These are phyloP conservation scores for Boletus reticulatus DNA, from an alignment of 768 basidiomycete genomes.

Conservation along the genomic window DNA sequence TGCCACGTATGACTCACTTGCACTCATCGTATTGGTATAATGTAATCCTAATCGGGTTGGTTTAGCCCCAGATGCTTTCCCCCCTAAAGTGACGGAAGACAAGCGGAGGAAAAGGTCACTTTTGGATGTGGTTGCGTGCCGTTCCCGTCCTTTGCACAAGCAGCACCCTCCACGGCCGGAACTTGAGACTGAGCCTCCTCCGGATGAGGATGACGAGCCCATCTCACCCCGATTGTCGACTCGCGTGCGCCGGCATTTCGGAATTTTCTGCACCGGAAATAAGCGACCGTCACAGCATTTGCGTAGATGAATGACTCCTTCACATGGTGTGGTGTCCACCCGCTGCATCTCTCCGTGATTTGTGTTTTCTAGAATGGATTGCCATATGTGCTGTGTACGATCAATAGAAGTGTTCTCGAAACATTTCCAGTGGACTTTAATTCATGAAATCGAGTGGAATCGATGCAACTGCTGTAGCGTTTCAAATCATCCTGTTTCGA, in stretches of 20 bases:
- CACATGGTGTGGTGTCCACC: neutral
- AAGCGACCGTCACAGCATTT: constrained; percentile 13
- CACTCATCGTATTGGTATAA: neutral
- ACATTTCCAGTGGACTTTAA: neutral
- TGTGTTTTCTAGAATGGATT: constrained; percentile 6
- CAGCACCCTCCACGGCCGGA: constrained; percentile 18
- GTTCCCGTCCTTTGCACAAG: constrained; percentile 27
- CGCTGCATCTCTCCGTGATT: constrained; percentile 5
- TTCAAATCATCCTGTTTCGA: neutral
- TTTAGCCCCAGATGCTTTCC: constrained; percentile 40
- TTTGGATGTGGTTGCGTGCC: constrained; percentile 6
- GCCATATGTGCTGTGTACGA: constrained; percentile 7
- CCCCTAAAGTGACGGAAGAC: constrained; percentile 17
- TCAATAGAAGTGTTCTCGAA: neutral
- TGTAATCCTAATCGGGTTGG: constrained; percentile 9
- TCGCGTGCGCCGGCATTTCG: constrained; percentile 28
- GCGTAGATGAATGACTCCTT: constrained; percentile 4
- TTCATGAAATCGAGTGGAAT: neutral
- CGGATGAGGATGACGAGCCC: constrained; percentile 6
- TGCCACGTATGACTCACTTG: constrained; percentile 36
- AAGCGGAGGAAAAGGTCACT: constrained; percentile 14
- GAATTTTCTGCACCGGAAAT: constrained; percentile 39
- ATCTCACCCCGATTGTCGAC: constrained; percentile 8
- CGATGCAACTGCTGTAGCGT: neutral
- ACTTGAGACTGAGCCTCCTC: constrained; percentile 1